Percentiles rank a stretch among this genome's conserved stretches.
phyloP scores from a whole-genome alignment of 2,329 filamentous ascomycete genomes.

The Phaeosphaeria sp. region DNA sequence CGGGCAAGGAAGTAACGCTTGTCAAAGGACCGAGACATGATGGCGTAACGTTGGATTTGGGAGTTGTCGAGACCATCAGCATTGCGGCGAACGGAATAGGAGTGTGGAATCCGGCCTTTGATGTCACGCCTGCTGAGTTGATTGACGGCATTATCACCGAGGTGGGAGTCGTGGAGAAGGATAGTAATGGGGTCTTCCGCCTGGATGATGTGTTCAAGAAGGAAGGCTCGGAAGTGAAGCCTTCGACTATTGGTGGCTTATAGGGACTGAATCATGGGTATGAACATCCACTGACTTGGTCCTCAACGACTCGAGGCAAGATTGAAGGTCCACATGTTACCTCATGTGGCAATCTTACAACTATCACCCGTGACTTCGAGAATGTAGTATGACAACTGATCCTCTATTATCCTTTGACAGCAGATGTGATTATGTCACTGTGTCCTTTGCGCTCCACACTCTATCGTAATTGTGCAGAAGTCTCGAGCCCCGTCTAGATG shows the following conservation, averaged over 20 bases:
- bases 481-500: too few relatives aligned
- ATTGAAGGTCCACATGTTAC: too few relatives aligned
- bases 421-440: too few relatives aligned
- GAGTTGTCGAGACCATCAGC: constrained; percentile 73
- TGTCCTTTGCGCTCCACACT: too few relatives aligned
- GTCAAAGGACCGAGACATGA: constrained; percentile 76
- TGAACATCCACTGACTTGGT: too few relatives aligned
- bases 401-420: not conserved
- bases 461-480: too few relatives aligned
- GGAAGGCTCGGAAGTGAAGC: constrained; percentile 29
- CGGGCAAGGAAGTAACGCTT: constrained; percentile 80
- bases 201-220: constrained; percentile 54
- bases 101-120: constrained; percentile 97
- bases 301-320: too few relatives aligned
- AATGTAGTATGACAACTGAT: not conserved
- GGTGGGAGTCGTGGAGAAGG: constrained; percentile 83
- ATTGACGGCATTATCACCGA: constrained; percentile 97
- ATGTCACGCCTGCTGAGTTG: constrained; percentile 85
- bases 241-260: constrained; percentile 40
- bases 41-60: constrained; percentile 69
- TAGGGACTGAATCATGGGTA: too few relatives aligned
- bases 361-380: too few relatives aligned
- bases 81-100: constrained; percentile 78
- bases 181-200: constrained; percentile 71
- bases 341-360: too few relatives aligned